These are phyloP conservation scores for Austroboletus niveus DNA, from an alignment of 1,284 basidiomycete genomes.

Conservation along the genomic window DNA sequence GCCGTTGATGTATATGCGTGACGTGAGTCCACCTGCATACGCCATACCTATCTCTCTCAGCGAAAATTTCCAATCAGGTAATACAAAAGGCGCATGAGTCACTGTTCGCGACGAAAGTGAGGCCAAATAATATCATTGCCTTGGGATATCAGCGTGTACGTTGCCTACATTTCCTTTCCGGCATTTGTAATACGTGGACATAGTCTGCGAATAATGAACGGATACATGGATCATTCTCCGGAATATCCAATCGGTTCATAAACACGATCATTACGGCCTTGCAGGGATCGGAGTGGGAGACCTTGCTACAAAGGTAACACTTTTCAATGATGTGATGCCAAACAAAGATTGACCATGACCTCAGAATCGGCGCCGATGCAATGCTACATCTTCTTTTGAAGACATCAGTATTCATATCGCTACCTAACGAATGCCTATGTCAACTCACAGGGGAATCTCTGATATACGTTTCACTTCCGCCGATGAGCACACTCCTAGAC, in stretches of 20 bases:
- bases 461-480: constrained; percentile 42
- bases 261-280: constrained; percentile 76
- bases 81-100: constrained; percentile 57
- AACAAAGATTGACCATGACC: neutral
- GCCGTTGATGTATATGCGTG: constrained; percentile 52
- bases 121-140: constrained; percentile 57
- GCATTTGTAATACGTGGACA: neutral
- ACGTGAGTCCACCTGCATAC: constrained; percentile 39
- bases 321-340: neutral
- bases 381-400: constrained; percentile 74
- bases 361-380: constrained; percentile 67
- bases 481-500: constrained; percentile 10
- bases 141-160: constrained; percentile 62
- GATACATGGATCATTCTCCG: constrained; percentile 27
- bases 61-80: constrained; percentile 39
- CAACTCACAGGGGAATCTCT: constrained; percentile 76
- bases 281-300: constrained; percentile 64
- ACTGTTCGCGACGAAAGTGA: constrained; percentile 43
- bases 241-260: constrained; percentile 59
- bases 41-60: neutral
- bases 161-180: neutral
- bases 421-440: constrained; percentile 79
- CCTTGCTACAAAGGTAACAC: constrained; percentile 57
- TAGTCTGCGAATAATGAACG: constrained; percentile 18
- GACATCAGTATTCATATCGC: constrained; percentile 67